Evolutionary conservation across 352 stramenopile genomes (phyloP).

Genomic region (Phytophthora crassamura): DNA sequence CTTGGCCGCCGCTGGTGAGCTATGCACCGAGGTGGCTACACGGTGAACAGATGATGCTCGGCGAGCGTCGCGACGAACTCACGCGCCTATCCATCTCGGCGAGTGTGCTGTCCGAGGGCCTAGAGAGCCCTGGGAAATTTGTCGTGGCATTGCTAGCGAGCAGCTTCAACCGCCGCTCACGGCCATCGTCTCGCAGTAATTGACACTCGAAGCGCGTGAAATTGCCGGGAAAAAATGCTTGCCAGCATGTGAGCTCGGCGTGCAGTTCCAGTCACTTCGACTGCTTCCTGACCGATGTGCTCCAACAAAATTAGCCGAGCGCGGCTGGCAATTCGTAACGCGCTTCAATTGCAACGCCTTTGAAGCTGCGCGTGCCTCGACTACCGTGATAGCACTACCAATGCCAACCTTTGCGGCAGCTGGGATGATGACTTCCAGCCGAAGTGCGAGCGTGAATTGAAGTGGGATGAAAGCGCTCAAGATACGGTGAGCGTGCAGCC

Average conservation of each 20-base stretch:
- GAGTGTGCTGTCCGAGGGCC: background rate
- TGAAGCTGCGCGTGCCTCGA: conserved; percentile 19
- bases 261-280: conserved; percentile 25
- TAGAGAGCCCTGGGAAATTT: conserved; percentile 32
- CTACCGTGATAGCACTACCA: conserved; percentile 24
- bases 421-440: conserved; percentile 38
- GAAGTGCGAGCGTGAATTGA: conserved; percentile 28
- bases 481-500: conserved; percentile 19
- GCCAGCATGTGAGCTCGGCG: background rate
- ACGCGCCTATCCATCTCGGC: conserved; percentile 35
- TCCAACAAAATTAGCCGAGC: conserved; percentile 20
- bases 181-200: conserved; percentile 19
- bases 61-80: conserved; percentile 29
- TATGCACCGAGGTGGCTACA: conserved; percentile 45
- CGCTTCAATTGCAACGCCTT: conserved; percentile 17
- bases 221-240: conserved; percentile 14
- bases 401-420: conserved; percentile 32
- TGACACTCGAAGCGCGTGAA: conserved; percentile 8
- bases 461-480: conserved; percentile 27
- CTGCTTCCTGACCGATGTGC: conserved; percentile 23
- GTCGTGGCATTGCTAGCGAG: conserved; percentile 25
- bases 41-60: conserved; percentile 22
- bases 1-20: conserved; percentile 5
- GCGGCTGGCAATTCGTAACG: conserved; percentile 36
- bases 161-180: conserved; percentile 20